Evolutionary conservation across 1,139 yeast species (phyloP), one percentile per base, ranked within the genome.

Genomic region (Debaryomyces psychrophilus): DNA sequence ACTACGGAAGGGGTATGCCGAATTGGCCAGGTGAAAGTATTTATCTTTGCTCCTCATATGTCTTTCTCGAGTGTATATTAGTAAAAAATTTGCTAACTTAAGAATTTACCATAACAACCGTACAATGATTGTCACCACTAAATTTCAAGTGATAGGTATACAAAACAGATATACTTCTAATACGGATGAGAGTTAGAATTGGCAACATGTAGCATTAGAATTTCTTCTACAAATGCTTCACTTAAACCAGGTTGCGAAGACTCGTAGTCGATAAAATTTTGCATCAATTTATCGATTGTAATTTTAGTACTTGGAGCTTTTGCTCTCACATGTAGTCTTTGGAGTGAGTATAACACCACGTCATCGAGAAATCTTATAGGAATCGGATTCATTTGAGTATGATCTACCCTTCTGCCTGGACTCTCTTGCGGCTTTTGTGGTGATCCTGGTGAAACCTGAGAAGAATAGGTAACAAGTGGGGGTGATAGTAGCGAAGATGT

Each of bases 181-280:
- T 35, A 41, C 4, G 31, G 27, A 20, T 34, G 37, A 8, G 35
- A 14, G 9, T 35, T 41, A 15, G 44, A 28, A 25, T 42, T 42
- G 40, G 45, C 41, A 17, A 43, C 26, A 36, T 43, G 45, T 20
- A 43, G 45, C 45, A 44, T 44, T 11, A 47, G 42, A 15, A 50
- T 61, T 56, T 85, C 90, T 61, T 84, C 88, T 28, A 83, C 68
- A n/a, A 85, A 69, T 0, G 87, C 87, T 49, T 81, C 84, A 46
- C 81, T 67, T 29, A 85, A 66, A 0, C 92, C 92, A 0, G 87
- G 85, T 48, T 78, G 80, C n/a, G 65, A 61, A 34, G 58, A 52
- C 56, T 85, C 90, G 45, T 73, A 72, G n/a, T 58, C 59, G 2
- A 59, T 53, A 43, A 82, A 63, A n/a, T 57, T 60, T 15, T 63